phyloP scores from a whole-genome alignment of 1,284 basidiomycete genomes.

The Cryptococcus amylolentus region DNA sequence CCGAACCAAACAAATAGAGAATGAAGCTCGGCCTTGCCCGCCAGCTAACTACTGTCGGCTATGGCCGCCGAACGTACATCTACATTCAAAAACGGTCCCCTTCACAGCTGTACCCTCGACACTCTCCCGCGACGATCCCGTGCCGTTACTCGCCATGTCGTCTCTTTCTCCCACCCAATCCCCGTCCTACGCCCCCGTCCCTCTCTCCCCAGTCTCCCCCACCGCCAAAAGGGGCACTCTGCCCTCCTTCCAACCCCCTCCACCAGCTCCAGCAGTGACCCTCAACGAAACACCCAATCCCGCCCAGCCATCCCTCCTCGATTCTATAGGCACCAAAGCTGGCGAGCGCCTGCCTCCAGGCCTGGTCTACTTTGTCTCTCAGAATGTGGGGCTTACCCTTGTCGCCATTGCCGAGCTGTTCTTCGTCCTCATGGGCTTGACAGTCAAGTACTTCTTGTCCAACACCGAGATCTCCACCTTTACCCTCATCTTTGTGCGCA shows the following conservation, averaged over 20 bases:
- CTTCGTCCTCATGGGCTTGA: constrained; percentile 59
- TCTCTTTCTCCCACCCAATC: neutral
- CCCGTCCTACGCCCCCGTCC: constrained; percentile 6
- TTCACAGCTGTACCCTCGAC: too few species aligned
- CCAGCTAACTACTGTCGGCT: too few species aligned
- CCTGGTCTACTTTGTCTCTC: constrained; percentile 20
- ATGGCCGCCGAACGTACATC: too few species aligned
- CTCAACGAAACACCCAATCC: neutral
- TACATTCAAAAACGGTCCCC: too few species aligned
- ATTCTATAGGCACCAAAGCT: neutral
- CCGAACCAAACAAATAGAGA: too few species aligned
- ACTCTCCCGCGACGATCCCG: too few species aligned
- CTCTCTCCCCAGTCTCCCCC: constrained; percentile 12
- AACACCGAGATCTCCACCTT: constrained; percentile 33
- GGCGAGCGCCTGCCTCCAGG: constrained; percentile 2
- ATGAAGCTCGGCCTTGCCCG: too few species aligned
- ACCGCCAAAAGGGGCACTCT: neutral
- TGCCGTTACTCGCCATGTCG: neutral
- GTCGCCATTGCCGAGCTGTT: constrained; percentile 61
- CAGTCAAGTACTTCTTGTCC: constrained; percentile 45
- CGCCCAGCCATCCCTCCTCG: neutral
- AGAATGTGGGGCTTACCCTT: constrained; percentile 62
- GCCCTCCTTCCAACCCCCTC: constrained; percentile 15
- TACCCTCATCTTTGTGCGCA: constrained; percentile 40
- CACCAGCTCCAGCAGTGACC: neutral